Conservation (phyloP, 164 flowering plant species). For the Taxillus chinensis region DNA sequence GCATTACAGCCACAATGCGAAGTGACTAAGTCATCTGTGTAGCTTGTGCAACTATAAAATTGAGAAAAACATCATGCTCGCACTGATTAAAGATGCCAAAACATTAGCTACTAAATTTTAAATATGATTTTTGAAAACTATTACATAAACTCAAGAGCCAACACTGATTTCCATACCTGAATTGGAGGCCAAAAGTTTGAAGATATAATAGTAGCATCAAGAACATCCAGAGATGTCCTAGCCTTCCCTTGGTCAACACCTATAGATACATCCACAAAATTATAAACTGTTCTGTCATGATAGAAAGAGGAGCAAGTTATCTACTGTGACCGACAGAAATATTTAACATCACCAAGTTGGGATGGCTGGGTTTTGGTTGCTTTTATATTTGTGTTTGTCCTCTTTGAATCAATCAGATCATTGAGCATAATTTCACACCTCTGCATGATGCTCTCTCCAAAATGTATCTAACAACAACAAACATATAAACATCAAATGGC, state of each 20-base stretch:
- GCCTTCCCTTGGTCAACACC: constrained; percentile 29
- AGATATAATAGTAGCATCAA: constrained; percentile 86
- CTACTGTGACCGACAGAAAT: too few relatives aligned
- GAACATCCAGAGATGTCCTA: constrained; percentile 47
- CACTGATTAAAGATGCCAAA: background rate
- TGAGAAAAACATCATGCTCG: too few relatives aligned
- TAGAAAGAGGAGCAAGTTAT: too few relatives aligned
- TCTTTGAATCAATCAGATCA: constrained; percentile 93
- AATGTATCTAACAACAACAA: constrained; percentile 59
- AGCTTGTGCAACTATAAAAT: too few relatives aligned
- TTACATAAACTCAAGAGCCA: background rate
- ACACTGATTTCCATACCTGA: constrained; percentile 43
- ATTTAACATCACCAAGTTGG: constrained; percentile 33
- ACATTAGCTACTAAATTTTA: background rate
- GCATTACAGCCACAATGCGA: too few relatives aligned
- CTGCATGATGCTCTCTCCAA: constrained; percentile 98
- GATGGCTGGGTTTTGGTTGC: constrained; percentile 46
- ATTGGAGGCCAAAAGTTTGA: constrained; percentile 98
- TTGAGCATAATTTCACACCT: constrained; percentile 97
- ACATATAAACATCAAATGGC: background rate
- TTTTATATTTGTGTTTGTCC: constrained; percentile 83
- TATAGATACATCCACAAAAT: constrained; percentile 10
- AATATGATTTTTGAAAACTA: background rate
- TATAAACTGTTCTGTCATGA: background rate
- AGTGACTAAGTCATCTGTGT: too few relatives aligned